Percentiles rank a stretch among this genome's conserved stretches.
Conservation (phyloP, 768 basidiomycete species). For the Calocera cornea region DNA sequence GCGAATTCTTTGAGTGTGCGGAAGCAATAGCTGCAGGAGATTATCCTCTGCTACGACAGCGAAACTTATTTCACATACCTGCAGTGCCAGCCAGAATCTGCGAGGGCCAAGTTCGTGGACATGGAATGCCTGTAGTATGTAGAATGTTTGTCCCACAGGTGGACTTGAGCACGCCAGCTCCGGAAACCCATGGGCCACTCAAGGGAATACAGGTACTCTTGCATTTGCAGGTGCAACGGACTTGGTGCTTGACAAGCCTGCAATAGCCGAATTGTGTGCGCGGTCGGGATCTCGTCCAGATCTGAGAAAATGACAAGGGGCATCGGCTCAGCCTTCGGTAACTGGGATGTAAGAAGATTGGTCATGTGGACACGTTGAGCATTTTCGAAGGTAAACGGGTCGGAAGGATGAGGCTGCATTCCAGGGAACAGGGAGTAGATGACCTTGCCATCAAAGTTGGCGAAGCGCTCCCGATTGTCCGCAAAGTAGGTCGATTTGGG, state of each 20-base stretch:
- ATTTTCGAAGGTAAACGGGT: constrained; percentile 40
- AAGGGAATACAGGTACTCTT: constrained; percentile 47
- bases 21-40: constrained; percentile 42
- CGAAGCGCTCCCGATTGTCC: constrained; percentile 34
- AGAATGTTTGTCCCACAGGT: constrained; percentile 30
- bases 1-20: constrained; percentile 42
- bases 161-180: constrained; percentile 45
- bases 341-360: constrained; percentile 29
- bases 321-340: constrained; percentile 23
- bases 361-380: constrained; percentile 40
- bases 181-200: constrained; percentile 43
- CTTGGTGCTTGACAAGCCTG: constrained; percentile 39
- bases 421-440: constrained; percentile 34
- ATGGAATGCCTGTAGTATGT: constrained; percentile 37
- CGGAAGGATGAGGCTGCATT: constrained; percentile 9
- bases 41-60: background rate
- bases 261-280: constrained; percentile 38
- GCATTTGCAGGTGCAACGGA: constrained; percentile 46
- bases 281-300: constrained; percentile 47
- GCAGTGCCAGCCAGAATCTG: constrained; percentile 58
- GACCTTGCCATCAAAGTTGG: constrained; percentile 41
- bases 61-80: constrained; percentile 8
- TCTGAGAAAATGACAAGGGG: constrained; percentile 48
- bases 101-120: constrained; percentile 35
- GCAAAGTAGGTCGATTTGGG: constrained; percentile 41